Evolutionary conservation across 2,329 filamentous ascomycete genomes (phyloP), one percentile per base, ranked within the genome.

Genomic region (Macroventuria anomochaeta): DNA sequence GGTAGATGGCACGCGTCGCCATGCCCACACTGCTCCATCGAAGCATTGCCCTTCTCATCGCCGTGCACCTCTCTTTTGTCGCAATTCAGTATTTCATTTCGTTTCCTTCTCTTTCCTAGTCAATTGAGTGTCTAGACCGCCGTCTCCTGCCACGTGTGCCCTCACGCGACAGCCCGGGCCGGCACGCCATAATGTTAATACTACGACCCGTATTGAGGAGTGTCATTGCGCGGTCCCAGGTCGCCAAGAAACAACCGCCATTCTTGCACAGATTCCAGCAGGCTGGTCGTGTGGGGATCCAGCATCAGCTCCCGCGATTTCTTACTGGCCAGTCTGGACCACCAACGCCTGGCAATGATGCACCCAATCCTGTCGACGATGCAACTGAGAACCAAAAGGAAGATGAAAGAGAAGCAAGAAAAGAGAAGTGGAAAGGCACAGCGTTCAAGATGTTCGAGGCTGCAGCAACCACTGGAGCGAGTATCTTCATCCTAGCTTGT

Each of bases 381-480:
- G 69, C 71, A 18, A 65, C 63, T 5, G 70, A 74, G 36, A 33
- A 51, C 25, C 50, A 54, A 10, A 49, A 63, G 33, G 57, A 67
- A 25, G 63, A 67, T 12, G 61, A 57, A n/a, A 48, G 55, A 8
- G 57, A 64, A 38, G 55, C 59, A 7, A 59, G 59, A 21, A 63
- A 46, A 37, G 52, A 60, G 7, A 69, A 68, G 33, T 76, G 72
- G 69, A 71, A 67, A 41, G 66, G 65, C 23, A 81, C 79, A 3
- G 68, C 70, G 1, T 81, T 77, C 70, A 81, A 81, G 63, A 82
- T 82, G 79, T 78, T 79, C 57, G 80, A 83, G 58, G 73, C 77
- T 41, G 79, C 80, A 6, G 69, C 77, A 44, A 82, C 80, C 13
- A 82, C 80, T 0, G 75, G 79, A 50, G 80, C 80, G 7, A 81